These are phyloP conservation scores for Hypericum perforatum DNA, from an alignment of 345 rosid species.

Conservation along the genomic window DNA sequence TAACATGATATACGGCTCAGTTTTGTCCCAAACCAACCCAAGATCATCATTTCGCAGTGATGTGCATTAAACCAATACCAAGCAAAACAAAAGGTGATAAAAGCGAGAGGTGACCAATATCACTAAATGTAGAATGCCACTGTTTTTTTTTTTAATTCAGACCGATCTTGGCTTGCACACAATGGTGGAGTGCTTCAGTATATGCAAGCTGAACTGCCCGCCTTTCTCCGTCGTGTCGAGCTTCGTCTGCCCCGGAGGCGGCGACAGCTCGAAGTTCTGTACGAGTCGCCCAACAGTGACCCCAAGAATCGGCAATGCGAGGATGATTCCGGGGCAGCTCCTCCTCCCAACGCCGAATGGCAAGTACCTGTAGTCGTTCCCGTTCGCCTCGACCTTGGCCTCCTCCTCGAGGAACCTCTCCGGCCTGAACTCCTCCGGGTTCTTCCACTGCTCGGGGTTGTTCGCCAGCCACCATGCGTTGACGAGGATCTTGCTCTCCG, in stretches of 20 bases:
- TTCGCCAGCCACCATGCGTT: slow-evolving; percentile 99
- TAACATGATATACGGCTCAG: no score
- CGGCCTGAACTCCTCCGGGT: slow-evolving; percentile 85
- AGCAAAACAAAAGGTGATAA: no score
- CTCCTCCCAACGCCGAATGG: slow-evolving; percentile 96
- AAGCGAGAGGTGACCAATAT: no score
- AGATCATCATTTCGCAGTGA: no score
- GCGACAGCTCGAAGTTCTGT: slow-evolving; percentile 90
- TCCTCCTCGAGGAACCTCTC: slow-evolving; percentile 98
- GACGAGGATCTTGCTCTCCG: slow-evolving; percentile 89
- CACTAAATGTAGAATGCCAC: no score
- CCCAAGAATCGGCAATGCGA: slow-evolving; percentile 87
- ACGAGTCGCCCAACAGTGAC: slow-evolving; percentile 82
- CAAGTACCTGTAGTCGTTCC: slow-evolving; percentile 88
- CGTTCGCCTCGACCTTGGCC: slow-evolving; percentile 80
- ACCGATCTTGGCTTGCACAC: slow-evolving; percentile 70
- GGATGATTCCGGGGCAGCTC: slow-evolving; percentile 96
- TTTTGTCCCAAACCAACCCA: no score
- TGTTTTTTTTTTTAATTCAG: background rate
- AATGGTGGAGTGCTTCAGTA: slow-evolving; percentile 83
- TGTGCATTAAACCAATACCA: no score
- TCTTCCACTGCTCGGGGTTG: slow-evolving; percentile 78
- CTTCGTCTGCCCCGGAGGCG: slow-evolving; percentile 83
- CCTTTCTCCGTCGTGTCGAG: slow-evolving; percentile 80
- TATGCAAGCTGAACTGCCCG: slow-evolving; percentile 95